Conservation (phyloP, 768 basidiomycete genomes). For the Gloeopeniophorella convolvens region DNA sequence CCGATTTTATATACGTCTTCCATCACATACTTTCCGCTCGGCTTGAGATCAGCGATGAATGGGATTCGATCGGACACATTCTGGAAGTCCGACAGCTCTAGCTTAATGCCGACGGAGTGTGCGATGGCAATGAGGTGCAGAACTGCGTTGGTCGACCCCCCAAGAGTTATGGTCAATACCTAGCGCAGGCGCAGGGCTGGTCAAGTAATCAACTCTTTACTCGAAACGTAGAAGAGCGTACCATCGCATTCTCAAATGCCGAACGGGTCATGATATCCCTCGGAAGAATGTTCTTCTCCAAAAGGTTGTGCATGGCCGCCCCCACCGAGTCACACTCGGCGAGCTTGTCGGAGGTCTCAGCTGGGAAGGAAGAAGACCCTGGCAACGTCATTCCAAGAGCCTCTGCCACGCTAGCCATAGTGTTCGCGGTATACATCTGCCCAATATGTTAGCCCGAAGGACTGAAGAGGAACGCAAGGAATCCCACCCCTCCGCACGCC, state of each 20-base stretch:
- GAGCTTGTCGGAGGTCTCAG: constrained; percentile 83
- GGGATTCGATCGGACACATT: constrained; percentile 86
- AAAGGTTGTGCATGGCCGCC: constrained; percentile 73
- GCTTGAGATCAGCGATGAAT: constrained; percentile 94
- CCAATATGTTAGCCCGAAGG: constrained; percentile 8
- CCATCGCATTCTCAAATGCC: constrained; percentile 98
- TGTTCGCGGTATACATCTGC: constrained; percentile 98
- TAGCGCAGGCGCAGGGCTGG: constrained; percentile 27
- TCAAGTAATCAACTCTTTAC: background rate
- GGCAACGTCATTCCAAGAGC: constrained; percentile 94
- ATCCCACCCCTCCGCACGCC: constrained; percentile 90
- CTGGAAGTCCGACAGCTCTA: constrained; percentile 92
- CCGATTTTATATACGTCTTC: constrained; percentile 95
- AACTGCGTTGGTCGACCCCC: constrained; percentile 97
- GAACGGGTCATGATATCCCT: constrained; percentile 94
- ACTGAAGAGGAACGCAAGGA: background rate
- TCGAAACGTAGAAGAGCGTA: constrained; percentile 26
- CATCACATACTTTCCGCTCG: constrained; percentile 98
- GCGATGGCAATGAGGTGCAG: constrained; percentile 96
- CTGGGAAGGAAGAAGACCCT: constrained; percentile 96
- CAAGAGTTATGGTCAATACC: constrained; percentile 95
- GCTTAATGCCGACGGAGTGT: constrained; percentile 85
- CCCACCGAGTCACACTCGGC: constrained; percentile 81
- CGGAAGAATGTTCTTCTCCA: constrained; percentile 89
- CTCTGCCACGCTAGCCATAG: constrained; percentile 95